Base-by-base conservation (phyloP, 2,329 filamentous ascomycete genomes). In the Aspergillus aculeatus region DNA sequence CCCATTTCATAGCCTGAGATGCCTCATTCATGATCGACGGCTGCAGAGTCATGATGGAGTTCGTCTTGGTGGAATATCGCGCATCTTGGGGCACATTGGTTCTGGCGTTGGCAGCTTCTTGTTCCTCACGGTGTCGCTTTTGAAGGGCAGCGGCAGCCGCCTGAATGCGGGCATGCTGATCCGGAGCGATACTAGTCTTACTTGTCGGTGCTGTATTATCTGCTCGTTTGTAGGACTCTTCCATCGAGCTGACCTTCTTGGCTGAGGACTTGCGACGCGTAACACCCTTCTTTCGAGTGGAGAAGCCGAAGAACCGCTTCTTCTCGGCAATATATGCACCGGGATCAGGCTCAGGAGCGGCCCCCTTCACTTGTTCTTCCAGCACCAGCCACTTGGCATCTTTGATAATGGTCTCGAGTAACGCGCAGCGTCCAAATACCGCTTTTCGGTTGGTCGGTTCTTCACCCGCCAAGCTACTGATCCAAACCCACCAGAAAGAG, bases 401-500 rank as follows among this genome's bases (percentile, higher is more conserved):
- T 47, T 83, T 82, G 62, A 98, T 95, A 14, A 85, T 82, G 0
- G 95, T 98, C 75, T 99, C 95, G 50, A 98, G 85, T 44, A 99
- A 83, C 21, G 95, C 92, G 71, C 95, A 99, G 64, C 95, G 86
- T 41, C 95, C 95, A 73, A 99, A 99, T 0, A 93, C 92, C 5
- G 93, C 89, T 74, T 99, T 99, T 62, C 95, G 87, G 50, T 89
- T 84, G 0, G 87, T 77, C 0, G 93, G 90, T 78, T 99, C 95
- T 70, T 99, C 95, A 0, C 88, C 90, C 1, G 94, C 92, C 69
- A 99, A 80, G 81, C 94, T 98, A 68, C 87, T 96, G 83, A 99
- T 98, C 95, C 95, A 99, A 4, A 98, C 95, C 94, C 95, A 98
- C 95, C 95, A 99, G 75, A 99, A 99, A 1, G 92, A 89, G 73